Percentiles rank a stretch among this genome's conserved stretches.
Evolutionary conservation across 176 grass and related monocot species (phyloP).

Genomic region (Themeda triandra): DNA sequence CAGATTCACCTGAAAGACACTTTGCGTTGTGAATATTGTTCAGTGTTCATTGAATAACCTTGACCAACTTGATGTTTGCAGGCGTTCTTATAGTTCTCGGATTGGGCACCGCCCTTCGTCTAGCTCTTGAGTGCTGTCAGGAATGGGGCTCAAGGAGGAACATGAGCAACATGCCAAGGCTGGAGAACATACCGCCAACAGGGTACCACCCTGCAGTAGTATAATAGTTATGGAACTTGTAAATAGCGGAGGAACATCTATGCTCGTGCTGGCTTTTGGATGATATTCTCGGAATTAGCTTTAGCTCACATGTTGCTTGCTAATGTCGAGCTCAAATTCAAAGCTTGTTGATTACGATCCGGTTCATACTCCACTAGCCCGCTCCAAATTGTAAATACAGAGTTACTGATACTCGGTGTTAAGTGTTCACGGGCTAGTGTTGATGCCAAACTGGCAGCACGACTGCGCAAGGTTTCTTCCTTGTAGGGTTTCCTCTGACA

Average conservation of each 20-base stretch:
- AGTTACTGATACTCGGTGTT: background rate
- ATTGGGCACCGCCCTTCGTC: conserved; percentile 85
- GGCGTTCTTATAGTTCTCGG: conserved; percentile 93
- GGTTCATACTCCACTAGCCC: conserved; percentile 14
- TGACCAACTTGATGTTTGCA: conserved; percentile 28
- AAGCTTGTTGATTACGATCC: conserved; percentile 25
- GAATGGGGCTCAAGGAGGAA: conserved; percentile 66
- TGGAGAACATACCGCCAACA: conserved; percentile 50
- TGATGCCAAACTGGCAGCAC: background rate
- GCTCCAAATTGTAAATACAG: conserved; percentile 16
- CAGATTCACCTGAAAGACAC: background rate
- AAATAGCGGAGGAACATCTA: conserved; percentile 33
- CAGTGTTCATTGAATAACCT: conserved; percentile 20
- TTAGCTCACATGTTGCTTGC: conserved; percentile 34
- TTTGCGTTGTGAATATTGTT: background rate
- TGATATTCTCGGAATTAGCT: conserved; percentile 27
- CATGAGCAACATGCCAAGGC: conserved; percentile 35
- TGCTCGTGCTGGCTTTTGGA: conserved; percentile 11
- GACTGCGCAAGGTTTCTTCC: background rate
- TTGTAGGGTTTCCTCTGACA: background rate
- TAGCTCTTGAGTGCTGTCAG: conserved; percentile 88
- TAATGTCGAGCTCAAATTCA: conserved; percentile 31
- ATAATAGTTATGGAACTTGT: conserved; percentile 43
- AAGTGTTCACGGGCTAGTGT: background rate
- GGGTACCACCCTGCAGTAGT: conserved; percentile 86